Evolutionary conservation across 352 stramenopile genomes (phyloP).

Genomic region (Globisporangium cylindrosporum): DNA sequence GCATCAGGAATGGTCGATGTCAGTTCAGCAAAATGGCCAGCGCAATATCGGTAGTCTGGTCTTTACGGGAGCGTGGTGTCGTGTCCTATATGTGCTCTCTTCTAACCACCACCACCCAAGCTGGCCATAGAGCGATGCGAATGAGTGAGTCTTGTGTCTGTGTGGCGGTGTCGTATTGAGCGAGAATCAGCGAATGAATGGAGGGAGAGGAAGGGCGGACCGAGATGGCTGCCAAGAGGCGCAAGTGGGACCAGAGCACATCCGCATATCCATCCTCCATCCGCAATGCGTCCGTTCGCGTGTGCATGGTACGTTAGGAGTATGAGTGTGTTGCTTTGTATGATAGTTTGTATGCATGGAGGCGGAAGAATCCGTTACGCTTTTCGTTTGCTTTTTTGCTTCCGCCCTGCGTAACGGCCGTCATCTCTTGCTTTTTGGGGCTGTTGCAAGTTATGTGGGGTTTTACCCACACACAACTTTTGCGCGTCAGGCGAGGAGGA

Average conservation of each 20-base stretch:
- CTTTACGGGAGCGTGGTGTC: not conserved
- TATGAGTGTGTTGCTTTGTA: not conserved
- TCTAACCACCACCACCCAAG: too few species aligned
- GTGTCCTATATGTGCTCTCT: too few species aligned
- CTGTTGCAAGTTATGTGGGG: not conserved
- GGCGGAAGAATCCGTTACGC: not conserved
- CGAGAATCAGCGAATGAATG: not conserved
- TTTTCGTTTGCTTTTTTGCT: not conserved
- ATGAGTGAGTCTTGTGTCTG: too few species aligned
- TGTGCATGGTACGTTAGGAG: not conserved
- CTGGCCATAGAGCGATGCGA: not conserved
- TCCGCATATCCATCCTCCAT: not conserved
- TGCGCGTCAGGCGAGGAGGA: not conserved
- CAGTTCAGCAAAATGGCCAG: too few species aligned
- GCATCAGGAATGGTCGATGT: not conserved
- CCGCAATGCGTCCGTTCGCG: not conserved
- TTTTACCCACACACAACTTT: not conserved
- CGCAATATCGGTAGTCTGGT: not conserved
- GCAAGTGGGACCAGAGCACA: not conserved
- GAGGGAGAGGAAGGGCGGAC: constrained; percentile 5
- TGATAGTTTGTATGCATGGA: not conserved
- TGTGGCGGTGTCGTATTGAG: not conserved
- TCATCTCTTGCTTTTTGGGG: not conserved
- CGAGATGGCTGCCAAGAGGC: not conserved
- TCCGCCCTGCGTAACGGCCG: constrained; percentile 6